Evolutionary conservation across 2,329 filamentous ascomycete species (phyloP).

Genomic region (Xylaria sp.): DNA sequence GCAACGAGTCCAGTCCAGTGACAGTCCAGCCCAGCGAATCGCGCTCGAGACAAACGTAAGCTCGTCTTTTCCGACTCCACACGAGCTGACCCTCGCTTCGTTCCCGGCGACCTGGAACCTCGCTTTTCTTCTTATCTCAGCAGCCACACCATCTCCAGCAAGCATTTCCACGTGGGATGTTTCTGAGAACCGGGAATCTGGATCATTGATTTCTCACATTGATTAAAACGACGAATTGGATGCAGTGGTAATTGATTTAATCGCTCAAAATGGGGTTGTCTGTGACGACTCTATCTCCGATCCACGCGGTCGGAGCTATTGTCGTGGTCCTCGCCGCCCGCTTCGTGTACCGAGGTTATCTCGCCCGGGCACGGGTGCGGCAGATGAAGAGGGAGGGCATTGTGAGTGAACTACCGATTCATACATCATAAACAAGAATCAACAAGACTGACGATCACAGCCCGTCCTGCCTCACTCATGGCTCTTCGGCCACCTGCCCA

Average conservation of each 20-base stretch:
- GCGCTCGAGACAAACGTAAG: too few relatives aligned
- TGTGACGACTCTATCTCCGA: constrained; percentile 10
- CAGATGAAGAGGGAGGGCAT: constrained; percentile 26
- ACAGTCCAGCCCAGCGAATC: too few relatives aligned
- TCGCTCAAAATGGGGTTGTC: constrained; percentile 7
- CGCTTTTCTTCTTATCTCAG: too few relatives aligned
- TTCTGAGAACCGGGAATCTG: too few relatives aligned
- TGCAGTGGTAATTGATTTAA: not conserved
- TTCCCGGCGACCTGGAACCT: too few relatives aligned
- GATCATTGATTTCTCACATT: too few relatives aligned
- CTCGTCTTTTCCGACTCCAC: too few relatives aligned
- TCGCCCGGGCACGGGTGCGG: constrained; percentile 18
- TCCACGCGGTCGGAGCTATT: constrained; percentile 20
- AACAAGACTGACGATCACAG: constrained; percentile 20
- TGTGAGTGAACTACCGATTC: constrained; percentile 19
- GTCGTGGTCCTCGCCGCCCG: constrained; percentile 16
- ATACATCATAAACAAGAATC: not conserved
- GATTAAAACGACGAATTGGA: not conserved
- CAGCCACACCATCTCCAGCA: too few relatives aligned
- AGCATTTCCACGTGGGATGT: too few relatives aligned
- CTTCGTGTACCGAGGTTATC: constrained; percentile 26
- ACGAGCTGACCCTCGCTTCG: too few relatives aligned
- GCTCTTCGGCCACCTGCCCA: constrained; percentile 25
- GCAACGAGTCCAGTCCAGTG: too few relatives aligned
- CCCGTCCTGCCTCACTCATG: constrained; percentile 28